Evolutionary conservation across 805 yeast genomes (phyloP).

Genomic region (Cyberlindnera bimundalis): DNA sequence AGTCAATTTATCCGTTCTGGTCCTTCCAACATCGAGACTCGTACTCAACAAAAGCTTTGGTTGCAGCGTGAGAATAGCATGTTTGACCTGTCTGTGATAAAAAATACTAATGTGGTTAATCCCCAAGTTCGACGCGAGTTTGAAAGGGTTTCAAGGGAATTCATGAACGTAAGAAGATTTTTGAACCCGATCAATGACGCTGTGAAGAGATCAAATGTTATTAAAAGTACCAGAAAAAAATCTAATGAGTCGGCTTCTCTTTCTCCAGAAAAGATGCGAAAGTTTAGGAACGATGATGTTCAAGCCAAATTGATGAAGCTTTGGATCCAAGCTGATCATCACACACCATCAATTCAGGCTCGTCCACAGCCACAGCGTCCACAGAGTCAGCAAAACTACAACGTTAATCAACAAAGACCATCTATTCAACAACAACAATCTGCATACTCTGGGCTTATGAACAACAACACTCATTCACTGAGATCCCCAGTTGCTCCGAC

Average conservation of each 20-base stretch:
- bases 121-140: constrained; percentile 69
- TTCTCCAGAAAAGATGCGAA: constrained; percentile 1
- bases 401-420: constrained; percentile 17
- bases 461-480: constrained; percentile 4
- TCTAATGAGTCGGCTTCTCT: neutral
- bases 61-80: constrained; percentile 73
- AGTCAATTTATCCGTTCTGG: constrained; percentile 38
- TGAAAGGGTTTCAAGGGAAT: constrained; percentile 74
- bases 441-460: constrained; percentile 5
- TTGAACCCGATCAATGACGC: constrained; percentile 68
- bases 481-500: constrained; percentile 31
- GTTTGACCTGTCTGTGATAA: constrained; percentile 43
- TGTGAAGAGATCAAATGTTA: constrained; percentile 43
- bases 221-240: constrained; percentile 1
- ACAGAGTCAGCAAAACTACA: constrained; percentile 5
- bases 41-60: constrained; percentile 86
- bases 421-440: constrained; percentile 11
- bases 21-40: constrained; percentile 45
- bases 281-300: constrained; percentile 14
- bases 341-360: constrained; percentile 4
- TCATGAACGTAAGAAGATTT: constrained; percentile 63
- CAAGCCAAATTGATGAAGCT: constrained; percentile 24
- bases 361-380: constrained; percentile 8
- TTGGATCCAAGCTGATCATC: constrained; percentile 25
- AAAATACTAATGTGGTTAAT: constrained; percentile 23